These are phyloP conservation scores for Rubroboletus satanas DNA, from an alignment of 768 basidiomycete species.

Conservation along the genomic window DNA sequence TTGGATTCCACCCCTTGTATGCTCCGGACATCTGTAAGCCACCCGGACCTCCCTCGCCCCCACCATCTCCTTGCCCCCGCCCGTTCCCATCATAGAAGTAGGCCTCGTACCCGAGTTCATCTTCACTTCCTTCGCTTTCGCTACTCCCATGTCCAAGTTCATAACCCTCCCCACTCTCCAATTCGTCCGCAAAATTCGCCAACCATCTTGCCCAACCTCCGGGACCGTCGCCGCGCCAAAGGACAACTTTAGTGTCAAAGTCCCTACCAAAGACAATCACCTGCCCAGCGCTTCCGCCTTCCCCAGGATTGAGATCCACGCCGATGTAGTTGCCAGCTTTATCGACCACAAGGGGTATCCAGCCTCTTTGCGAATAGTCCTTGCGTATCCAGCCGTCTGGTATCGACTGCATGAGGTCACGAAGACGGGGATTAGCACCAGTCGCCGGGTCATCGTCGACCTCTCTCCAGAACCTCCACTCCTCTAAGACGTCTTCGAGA, in stretches of 20 bases:
- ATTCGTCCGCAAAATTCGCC: conserved; percentile 83
- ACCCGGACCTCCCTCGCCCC: conserved; percentile 66
- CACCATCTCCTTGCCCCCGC: conserved; percentile 73
- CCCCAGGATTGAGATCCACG: conserved; percentile 85
- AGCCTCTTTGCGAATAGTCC: conserved; percentile 91
- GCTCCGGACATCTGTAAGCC: conserved; percentile 77
- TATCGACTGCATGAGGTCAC: conserved; percentile 79
- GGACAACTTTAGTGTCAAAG: conserved; percentile 95
- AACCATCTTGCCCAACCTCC: conserved; percentile 96
- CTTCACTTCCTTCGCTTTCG: conserved; percentile 75
- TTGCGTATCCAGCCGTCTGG: conserved; percentile 86
- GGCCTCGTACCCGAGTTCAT: conserved; percentile 79
- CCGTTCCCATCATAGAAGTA: conserved; percentile 84
- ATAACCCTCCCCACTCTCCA: conserved; percentile 87
- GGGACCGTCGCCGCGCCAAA: conserved; percentile 87
- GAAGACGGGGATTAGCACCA: conserved; percentile 71
- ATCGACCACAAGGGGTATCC: conserved; percentile 94
- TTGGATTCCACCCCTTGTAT: conserved; percentile 87
- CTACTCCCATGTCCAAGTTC: conserved; percentile 59
- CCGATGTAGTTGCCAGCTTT: conserved; percentile 96
- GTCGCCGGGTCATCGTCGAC: conserved; percentile 87
- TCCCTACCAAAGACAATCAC: conserved; percentile 99
- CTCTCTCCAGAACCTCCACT: conserved; percentile 96
- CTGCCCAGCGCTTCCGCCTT: conserved; percentile 75
- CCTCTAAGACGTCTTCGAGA: conserved; percentile 88